phyloP scores from a whole-genome alignment of 2,329 filamentous ascomycete genomes.

The Ophidiomyces ophidiicola region DNA sequence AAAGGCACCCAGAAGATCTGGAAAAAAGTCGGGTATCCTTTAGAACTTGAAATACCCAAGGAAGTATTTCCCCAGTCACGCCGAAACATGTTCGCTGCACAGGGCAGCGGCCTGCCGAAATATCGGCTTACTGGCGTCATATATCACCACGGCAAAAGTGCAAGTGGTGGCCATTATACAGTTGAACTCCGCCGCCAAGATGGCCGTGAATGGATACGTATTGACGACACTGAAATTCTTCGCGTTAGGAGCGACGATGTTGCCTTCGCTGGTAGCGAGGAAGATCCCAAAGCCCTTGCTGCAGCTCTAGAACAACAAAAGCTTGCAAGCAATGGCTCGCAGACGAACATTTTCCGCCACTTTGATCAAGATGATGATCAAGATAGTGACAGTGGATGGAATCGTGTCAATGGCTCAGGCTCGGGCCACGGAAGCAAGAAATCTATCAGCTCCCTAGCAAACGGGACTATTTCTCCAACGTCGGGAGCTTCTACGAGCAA shows the following conservation, averaged over 20 bases:
- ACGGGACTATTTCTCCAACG: conserved; percentile 44
- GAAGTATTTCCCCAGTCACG: conserved; percentile 73
- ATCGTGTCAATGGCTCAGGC: conserved; percentile 59
- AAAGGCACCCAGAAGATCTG: conserved; percentile 88
- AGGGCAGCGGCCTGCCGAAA: conserved; percentile 60
- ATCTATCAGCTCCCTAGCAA: conserved; percentile 49
- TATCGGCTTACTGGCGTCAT: conserved; percentile 84
- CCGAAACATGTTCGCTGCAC: conserved; percentile 51
- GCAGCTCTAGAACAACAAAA: conserved; percentile 52
- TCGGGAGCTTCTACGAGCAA: conserved; percentile 43
- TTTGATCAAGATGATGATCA: conserved; percentile 54
- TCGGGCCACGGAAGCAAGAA: conserved; percentile 48
- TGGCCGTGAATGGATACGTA: conserved; percentile 85
- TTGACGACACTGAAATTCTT: conserved; percentile 85
- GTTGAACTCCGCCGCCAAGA: conserved; percentile 94
- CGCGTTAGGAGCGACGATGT: conserved; percentile 80
- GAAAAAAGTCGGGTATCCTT: conserved; percentile 92
- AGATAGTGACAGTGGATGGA: conserved; percentile 58
- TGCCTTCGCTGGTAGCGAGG: conserved; percentile 70
- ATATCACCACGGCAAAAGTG: conserved; percentile 95
- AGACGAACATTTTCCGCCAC: conserved; percentile 63
- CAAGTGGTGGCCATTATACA: conserved; percentile 91
- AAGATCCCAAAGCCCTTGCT: conserved; percentile 58
- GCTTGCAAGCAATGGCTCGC: conserved; percentile 30
- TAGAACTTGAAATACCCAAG: conserved; percentile 85